These are phyloP conservation scores for Fusarium staphyleae DNA, from an alignment of 2,329 filamentous ascomycete species.

Conservation along the genomic window DNA sequence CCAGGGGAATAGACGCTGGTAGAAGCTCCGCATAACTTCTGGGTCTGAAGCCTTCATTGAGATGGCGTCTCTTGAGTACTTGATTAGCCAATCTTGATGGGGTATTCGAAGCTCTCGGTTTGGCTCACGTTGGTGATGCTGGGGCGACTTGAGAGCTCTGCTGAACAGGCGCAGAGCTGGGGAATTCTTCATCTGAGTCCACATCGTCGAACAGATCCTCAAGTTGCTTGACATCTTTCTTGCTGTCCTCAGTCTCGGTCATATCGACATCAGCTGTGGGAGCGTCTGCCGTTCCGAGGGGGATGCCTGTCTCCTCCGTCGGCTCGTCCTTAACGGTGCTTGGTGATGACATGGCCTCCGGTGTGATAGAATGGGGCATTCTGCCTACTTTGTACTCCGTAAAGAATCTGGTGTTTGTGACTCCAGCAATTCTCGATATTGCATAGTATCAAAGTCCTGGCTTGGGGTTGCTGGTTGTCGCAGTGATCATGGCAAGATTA, in stretches of 20 bases:
- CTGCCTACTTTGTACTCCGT: background rate
- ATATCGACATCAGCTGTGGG: slow-evolving; percentile 32
- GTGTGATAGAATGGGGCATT: slow-evolving; percentile 36
- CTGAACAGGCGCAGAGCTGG: slow-evolving; percentile 56
- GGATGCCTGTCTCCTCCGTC: slow-evolving; percentile 35
- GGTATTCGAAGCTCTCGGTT: background rate
- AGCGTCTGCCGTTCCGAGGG: slow-evolving; percentile 20
- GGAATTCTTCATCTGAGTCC: slow-evolving; percentile 68
- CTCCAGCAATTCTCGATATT: background rate
- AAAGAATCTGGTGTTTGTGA: background rate
- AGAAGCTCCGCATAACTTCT: slow-evolving; percentile 90
- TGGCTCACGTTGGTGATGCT: slow-evolving; percentile 54
- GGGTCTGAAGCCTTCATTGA: slow-evolving; percentile 69
- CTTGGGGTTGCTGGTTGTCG: slow-evolving; percentile 27
- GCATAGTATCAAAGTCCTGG: slow-evolving; percentile 1
- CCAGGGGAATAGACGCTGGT: slow-evolving; percentile 95
- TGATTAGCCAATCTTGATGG: slow-evolving; percentile 11
- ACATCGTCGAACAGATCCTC: slow-evolving; percentile 66
- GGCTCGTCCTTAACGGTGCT: slow-evolving; percentile 40
- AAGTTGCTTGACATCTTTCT: slow-evolving; percentile 58
- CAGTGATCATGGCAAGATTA: slow-evolving; percentile 31
- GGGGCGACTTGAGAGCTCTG: slow-evolving; percentile 52
- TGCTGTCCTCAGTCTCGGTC: slow-evolving; percentile 40
- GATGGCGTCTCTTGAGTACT: slow-evolving; percentile 42
- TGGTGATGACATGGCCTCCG: slow-evolving; percentile 39